A percentile compares a stretch with the other conserved stretches of the same genome.
phyloP scores from a whole-genome alignment of 2,329 filamentous ascomycete species.

The Clarireedia sp. region DNA sequence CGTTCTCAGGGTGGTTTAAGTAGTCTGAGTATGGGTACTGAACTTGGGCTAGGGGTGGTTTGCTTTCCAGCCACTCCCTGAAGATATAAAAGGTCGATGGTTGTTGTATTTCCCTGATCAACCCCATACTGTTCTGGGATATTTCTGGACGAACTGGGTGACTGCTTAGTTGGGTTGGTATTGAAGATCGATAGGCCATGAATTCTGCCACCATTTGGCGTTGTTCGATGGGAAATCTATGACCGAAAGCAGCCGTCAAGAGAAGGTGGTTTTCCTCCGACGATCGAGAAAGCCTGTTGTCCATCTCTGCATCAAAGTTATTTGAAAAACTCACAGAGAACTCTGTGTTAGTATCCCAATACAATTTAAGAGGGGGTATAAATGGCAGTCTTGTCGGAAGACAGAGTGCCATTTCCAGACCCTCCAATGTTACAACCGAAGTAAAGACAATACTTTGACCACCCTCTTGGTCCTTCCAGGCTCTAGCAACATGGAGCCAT shows the following conservation, averaged over 20 bases:
- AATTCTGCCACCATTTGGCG: slow-evolving; percentile 19
- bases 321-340: slow-evolving; percentile 7
- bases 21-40: slow-evolving; percentile 32
- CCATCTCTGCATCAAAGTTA: not conserved
- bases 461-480: slow-evolving; percentile 55
- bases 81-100: slow-evolving; percentile 31
- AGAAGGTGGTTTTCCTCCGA: slow-evolving; percentile 18
- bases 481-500: slow-evolving; percentile 31
- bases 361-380: slow-evolving; percentile 19
- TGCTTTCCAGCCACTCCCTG: slow-evolving; percentile 34
- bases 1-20: slow-evolving; percentile 35
- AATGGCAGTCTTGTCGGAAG: slow-evolving; percentile 18
- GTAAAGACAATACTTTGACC: slow-evolving; percentile 38
- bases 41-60: slow-evolving; percentile 37
- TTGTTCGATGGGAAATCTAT: slow-evolving; percentile 16
- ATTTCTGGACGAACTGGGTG: not conserved
- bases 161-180: not conserved
- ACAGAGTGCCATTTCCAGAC: slow-evolving; percentile 12
- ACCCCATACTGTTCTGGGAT: slow-evolving; percentile 6
- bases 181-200: not conserved
- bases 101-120: slow-evolving; percentile 19
- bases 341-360: slow-evolving; percentile 25
- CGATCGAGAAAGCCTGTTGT: not conserved
- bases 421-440: slow-evolving; percentile 5
- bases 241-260: slow-evolving; percentile 19